phyloP scores from a whole-genome alignment of 352 stramenopile species.

The Globisporangium spinosum region DNA sequence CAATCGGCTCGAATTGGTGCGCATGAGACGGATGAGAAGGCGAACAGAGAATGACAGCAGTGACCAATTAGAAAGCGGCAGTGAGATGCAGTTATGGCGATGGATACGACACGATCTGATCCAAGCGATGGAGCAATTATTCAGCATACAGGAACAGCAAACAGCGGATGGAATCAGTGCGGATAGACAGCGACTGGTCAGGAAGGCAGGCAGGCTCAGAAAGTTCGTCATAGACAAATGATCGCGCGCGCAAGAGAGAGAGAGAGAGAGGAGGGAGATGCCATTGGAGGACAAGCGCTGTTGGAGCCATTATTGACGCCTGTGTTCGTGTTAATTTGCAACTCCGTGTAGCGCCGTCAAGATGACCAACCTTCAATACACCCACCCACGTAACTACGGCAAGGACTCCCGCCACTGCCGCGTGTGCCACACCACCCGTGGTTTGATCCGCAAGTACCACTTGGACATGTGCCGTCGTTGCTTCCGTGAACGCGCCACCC shows the following conservation, averaged over 20 bases:
- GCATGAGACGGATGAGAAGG: background rate
- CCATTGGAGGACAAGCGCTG: background rate
- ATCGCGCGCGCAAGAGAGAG: background rate
- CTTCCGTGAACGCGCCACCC: slow-evolving; percentile 92
- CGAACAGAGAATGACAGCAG: background rate
- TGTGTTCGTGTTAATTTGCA: slow-evolving; percentile 7
- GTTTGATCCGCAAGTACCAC: slow-evolving; percentile 95
- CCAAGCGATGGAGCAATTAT: background rate
- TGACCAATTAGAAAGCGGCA: background rate
- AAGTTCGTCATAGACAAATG: no score
- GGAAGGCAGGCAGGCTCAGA: no score
- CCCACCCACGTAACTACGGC: slow-evolving; percentile 85
- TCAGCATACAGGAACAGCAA: background rate
- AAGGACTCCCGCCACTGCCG: slow-evolving; percentile 90
- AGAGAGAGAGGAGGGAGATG: background rate
- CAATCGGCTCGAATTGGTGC: background rate
- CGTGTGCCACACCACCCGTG: slow-evolving; percentile 88
- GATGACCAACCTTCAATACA: slow-evolving; percentile 89
- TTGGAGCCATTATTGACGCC: background rate
- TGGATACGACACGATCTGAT: background rate
- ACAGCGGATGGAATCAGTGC: background rate
- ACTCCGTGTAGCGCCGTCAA: slow-evolving; percentile 36
- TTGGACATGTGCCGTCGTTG: slow-evolving; percentile 96
- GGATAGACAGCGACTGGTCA: background rate
- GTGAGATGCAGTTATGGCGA: background rate